Evolutionary conservation across 495 filamentous ascomycete species (phyloP).

Genomic region (Lophiotrema nucula): DNA sequence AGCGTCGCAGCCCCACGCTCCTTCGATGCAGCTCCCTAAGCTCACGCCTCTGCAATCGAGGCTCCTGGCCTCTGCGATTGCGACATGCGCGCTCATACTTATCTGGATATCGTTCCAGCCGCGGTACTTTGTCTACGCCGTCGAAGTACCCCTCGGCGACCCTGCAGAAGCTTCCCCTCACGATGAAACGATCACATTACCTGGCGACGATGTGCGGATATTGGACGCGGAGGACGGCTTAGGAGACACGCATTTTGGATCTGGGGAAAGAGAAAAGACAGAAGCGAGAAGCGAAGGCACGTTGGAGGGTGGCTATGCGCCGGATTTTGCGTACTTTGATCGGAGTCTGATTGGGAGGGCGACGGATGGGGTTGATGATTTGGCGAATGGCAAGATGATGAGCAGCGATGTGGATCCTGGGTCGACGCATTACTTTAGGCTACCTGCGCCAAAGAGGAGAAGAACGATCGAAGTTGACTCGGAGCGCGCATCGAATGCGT

Average conservation of each 20-base stretch:
- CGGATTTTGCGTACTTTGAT: slow-evolving; percentile 59
- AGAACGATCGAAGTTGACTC: neutral
- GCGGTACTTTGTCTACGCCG: slow-evolving; percentile 59
- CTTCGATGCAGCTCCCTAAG: slow-evolving; percentile 56
- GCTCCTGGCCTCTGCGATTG: slow-evolving; percentile 62
- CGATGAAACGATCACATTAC: neutral
- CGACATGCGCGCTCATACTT: slow-evolving; percentile 54
- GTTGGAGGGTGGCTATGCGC: slow-evolving; percentile 49
- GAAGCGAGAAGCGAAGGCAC: slow-evolving; percentile 40
- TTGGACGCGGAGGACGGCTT: neutral
- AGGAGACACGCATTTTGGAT: no score
- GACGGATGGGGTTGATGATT: slow-evolving; percentile 43
- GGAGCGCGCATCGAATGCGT: neutral
- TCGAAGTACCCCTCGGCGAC: slow-evolving; percentile 43
- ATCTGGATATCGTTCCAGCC: slow-evolving; percentile 57
- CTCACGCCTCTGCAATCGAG: slow-evolving; percentile 66
- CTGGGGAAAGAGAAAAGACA: slow-evolving; percentile 2
- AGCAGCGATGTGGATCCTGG: slow-evolving; percentile 58
- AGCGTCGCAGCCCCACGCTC: slow-evolving; percentile 16
- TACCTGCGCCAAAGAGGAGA: slow-evolving; percentile 3
- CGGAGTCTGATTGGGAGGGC: slow-evolving; percentile 64
- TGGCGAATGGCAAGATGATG: slow-evolving; percentile 65
- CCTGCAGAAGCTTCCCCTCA: neutral
- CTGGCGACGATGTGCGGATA: neutral
- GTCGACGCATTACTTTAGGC: slow-evolving; percentile 56